phyloP scores from a whole-genome alignment of 805 yeast genomes.

The Teunomyces aglyptinius region DNA sequence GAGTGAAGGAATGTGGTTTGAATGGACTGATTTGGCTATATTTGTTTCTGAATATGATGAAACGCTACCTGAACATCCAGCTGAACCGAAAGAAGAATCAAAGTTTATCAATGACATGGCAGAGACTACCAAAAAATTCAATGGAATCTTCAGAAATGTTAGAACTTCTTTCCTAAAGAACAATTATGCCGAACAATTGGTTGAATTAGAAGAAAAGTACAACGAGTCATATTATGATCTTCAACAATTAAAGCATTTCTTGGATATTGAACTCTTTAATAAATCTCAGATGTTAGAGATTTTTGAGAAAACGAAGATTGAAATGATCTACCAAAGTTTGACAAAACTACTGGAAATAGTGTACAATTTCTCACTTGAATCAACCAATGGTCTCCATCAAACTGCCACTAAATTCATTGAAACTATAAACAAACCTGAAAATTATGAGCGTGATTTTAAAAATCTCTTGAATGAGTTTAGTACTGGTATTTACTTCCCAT shows the following conservation, averaged over 20 bases:
- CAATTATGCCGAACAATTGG: conserved; percentile 26
- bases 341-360: conserved; percentile 33
- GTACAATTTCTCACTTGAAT: conserved; percentile 23
- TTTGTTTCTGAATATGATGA: conserved; percentile 14
- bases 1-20: conserved; percentile 45
- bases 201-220: conserved; percentile 29
- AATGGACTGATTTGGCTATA: conserved; percentile 38
- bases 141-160: conserved; percentile 30
- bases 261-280: conserved; percentile 28
- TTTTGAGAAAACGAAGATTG: conserved; percentile 36
- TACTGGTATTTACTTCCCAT: conserved; percentile 42
- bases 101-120: conserved; percentile 11
- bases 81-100: not conserved
- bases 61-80: not conserved
- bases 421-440: conserved; percentile 16
- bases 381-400: conserved; percentile 23
- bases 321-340: conserved; percentile 31
- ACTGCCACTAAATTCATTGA: conserved; percentile 22
- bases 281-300: conserved; percentile 24
- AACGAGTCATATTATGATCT: conserved; percentile 33
- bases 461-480: conserved; percentile 22
- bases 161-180: conserved; percentile 29
- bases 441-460: conserved; percentile 24
- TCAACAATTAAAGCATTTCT: conserved; percentile 27
- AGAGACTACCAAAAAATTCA: conserved; percentile 20